Evolutionary conservation across 2,329 filamentous ascomycete species (phyloP), one percentile per base, ranked within the genome.

Genomic region (Boeremia exigua): DNA sequence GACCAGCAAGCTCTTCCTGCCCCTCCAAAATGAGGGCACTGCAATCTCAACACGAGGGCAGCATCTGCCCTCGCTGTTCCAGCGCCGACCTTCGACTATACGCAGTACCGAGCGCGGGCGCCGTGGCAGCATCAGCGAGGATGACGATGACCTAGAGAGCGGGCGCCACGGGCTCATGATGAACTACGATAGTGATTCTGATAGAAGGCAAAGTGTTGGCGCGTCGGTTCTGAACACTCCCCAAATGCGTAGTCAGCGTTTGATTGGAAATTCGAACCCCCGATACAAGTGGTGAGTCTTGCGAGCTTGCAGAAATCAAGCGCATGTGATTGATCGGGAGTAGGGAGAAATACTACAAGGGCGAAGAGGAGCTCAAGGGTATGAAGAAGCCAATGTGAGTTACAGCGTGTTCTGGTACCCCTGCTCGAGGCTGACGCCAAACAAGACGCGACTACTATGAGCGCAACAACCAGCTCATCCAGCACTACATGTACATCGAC

Each of bases 401-500:
- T 12, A 12, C 7, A 3, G 4, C 15, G 9, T 5, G 11, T 2
- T 6, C 19, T 5, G 6, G 11, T 4, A 4, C 3, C 2, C 3
- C 4, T 42, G 14, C 27, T 2, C 28, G 11, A 2, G 30, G 56
- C 54, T 62, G 59, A 67, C 43, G n/a, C 30, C 6, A 4, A 6
- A 29, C 27, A 60, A 88, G 86, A 57, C 89, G 92, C 42, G 72
- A 88, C 69, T 97, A 96, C 78, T 96, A 98, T 71, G 88, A 96
- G 79, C 86, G 91, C 38, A 94, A 88, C 71, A 98, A 98, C 77
- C 87, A 88, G 64, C 81, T 97, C 38, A 87, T 98, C 56, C 90
- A 95, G 74, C 90, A 96, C 73, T 98, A 97, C 74, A 82, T 96
- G 60, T 97, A 96, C 74, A 96, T 97, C 66, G 94, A 97, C 77